Conservation (phyloP, 495 filamentous ascomycete genomes). For the Penicillium antarcticum region DNA sequence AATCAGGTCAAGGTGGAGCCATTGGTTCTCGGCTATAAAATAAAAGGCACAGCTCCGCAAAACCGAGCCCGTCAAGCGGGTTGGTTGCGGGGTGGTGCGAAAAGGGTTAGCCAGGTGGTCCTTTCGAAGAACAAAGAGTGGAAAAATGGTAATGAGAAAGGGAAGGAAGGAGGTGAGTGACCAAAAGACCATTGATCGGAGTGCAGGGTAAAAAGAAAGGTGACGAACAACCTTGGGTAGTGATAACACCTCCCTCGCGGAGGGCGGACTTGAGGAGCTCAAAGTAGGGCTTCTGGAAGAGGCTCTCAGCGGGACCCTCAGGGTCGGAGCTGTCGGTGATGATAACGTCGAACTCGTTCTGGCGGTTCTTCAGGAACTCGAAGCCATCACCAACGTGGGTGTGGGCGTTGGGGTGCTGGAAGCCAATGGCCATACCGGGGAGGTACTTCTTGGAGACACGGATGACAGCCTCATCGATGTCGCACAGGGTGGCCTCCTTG, state of each 20-base stretch:
- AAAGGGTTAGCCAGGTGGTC: constrained; percentile 26
- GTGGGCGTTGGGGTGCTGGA: constrained; percentile 88
- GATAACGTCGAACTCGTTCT: constrained; percentile 98
- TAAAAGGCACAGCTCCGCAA: constrained; percentile 26
- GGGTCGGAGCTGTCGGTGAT: constrained; percentile 98
- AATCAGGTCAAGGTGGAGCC: constrained; percentile 93
- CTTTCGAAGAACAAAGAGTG: not conserved
- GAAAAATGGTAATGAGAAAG: constrained; percentile 1
- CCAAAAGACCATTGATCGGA: constrained; percentile 1
- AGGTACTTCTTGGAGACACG: constrained; percentile 98
- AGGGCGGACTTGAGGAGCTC: constrained; percentile 85
- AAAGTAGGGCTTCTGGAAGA: constrained; percentile 99
- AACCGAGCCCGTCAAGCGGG: constrained; percentile 36
- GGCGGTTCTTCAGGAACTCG: constrained; percentile 89
- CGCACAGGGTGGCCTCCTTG: constrained; percentile 92
- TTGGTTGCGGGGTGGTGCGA: constrained; percentile 32
- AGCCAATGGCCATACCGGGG: constrained; percentile 88
- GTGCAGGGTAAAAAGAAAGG: constrained; percentile 50
- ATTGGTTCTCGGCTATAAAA: constrained; percentile 90
- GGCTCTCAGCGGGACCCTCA: constrained; percentile 88
- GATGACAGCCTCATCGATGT: constrained; percentile 99
- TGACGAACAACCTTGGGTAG: constrained; percentile 99
- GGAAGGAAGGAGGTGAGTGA: not conserved
- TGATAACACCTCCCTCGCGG: constrained; percentile 94
- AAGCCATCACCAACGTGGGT: constrained; percentile 94